Conservation (phyloP, 75 land plant species). For the Sequoia sempervirens region DNA sequence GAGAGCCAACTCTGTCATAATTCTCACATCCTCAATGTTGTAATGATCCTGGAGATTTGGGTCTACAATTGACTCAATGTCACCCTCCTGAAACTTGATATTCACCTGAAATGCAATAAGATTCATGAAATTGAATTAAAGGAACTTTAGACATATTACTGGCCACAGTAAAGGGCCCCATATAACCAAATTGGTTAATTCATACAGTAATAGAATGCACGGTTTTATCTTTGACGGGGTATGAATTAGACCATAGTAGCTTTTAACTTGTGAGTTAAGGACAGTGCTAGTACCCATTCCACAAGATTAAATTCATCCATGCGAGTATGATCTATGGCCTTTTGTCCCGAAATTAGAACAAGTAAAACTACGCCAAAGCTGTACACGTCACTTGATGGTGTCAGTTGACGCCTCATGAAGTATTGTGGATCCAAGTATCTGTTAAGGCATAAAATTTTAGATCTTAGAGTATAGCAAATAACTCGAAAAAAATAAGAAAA, state of each 20-base stretch:
- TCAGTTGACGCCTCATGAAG: conserved; percentile 30
- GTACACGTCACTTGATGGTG: conserved; percentile 37
- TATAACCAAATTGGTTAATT: not conserved
- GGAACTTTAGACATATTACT: not conserved
- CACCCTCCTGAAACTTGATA: conserved; percentile 16
- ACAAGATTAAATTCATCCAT: conserved; percentile 25
- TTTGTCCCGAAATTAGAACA: conserved; percentile 26
- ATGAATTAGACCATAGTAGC: not conserved
- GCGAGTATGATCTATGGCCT: conserved; percentile 30
- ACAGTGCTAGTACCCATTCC: conserved; percentile 20
- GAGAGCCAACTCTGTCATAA: conserved; percentile 20
- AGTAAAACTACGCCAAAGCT: conserved; percentile 32
- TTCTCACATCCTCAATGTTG: conserved; percentile 14
- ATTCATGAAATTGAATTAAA: not conserved
- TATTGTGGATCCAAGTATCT: conserved; percentile 37
- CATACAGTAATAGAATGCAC: not conserved
- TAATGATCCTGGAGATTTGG: conserved; percentile 15
- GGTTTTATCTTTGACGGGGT: not conserved
- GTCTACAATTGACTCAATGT: conserved; percentile 19
- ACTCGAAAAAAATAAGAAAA: not conserved
- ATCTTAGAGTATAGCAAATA: not conserved
- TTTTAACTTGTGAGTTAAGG: not conserved
- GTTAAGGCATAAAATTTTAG: not conserved
- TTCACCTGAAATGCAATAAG: conserved; percentile 19
- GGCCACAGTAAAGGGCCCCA: not conserved